These are phyloP conservation scores for Sporothrix mexicana DNA, from an alignment of 2,329 filamentous ascomycete species.

Conservation along the genomic window DNA sequence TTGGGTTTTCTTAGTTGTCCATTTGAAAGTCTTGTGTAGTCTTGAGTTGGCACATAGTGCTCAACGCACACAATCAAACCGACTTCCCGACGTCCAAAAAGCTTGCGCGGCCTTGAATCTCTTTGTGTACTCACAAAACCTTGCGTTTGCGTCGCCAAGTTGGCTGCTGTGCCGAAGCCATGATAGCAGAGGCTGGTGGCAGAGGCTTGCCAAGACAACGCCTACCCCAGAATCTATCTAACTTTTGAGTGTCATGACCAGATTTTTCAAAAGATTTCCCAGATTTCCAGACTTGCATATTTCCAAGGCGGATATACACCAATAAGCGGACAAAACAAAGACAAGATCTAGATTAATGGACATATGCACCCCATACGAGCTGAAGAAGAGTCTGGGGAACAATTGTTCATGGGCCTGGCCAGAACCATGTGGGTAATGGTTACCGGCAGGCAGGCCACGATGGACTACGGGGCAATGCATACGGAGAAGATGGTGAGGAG, in stretches of 20 bases:
- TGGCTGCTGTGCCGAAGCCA: neutral
- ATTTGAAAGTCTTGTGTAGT: too few relatives aligned
- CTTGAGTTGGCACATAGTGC: neutral
- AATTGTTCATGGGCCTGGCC: neutral
- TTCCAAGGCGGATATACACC: too few relatives aligned
- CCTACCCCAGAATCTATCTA: neutral
- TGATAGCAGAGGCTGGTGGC: neutral
- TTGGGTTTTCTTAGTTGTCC: neutral
- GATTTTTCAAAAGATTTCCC: too few relatives aligned
- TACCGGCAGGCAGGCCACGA: neutral
- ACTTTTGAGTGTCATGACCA: neutral
- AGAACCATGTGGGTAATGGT: slow-evolving; percentile 11
- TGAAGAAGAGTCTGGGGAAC: neutral
- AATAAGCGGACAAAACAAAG: too few relatives aligned
- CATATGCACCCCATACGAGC: neutral
- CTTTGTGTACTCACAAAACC: too few relatives aligned
- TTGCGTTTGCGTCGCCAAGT: too few relatives aligned
- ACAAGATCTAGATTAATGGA: neutral
- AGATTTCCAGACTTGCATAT: too few relatives aligned
- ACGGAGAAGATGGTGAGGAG: neutral
- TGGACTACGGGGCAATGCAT: neutral
- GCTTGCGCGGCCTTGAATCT: neutral
- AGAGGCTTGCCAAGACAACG: neutral
- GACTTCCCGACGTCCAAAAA: neutral
- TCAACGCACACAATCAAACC: neutral